Evolutionary conservation across 768 basidiomycete genomes (phyloP), one percentile per base, ranked within the genome.

Genomic region (Naganishia onofrii): DNA sequence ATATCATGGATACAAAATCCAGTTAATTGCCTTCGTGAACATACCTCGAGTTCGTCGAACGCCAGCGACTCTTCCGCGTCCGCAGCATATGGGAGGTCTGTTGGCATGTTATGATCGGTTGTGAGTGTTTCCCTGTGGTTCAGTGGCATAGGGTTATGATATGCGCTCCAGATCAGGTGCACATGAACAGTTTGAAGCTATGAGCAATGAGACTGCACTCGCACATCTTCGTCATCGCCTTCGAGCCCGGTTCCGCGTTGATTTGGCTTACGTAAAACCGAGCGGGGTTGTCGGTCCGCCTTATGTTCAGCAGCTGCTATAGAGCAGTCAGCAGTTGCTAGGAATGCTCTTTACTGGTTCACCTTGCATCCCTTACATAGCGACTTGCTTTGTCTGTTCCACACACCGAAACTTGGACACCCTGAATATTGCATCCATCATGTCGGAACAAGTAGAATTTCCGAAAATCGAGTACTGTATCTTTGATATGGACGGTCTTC

Each of bases 31-130:
- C 26, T 53, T 55, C 2, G 23, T 17, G 12, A 4, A 71, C 82
- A 48, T 67, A 93, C 93, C 82, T 93, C 89, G 32, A 96, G 85
- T 81, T 97, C 93, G 75, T 95, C 93, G 79, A 86, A 93, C 1
- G 89, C 86, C 19, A 96, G 84, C 3, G 92, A 91, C 63, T 91
- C 86, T 79, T 95, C 88, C 2, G 93, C 94, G 79, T 97, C 94
- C 19, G 93, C 94, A 64, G 94, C 94, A 81, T 96, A 96, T 46
- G 94, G 94, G 21, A 96, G 85, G 76, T 96, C 92, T 65, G 90
- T 90, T 2, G 82, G 78, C 83, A 83, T 84, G 53, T 36, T 65
- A 29, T 38, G 19, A 21, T 28, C 4, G 2, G 23, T 9, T 28
- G 6, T 12, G 29, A 12, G 23, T 26, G 15, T 9, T 36, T 8